A percentile compares a stretch with the other conserved stretches of the same genome.
Conservation (phyloP, 1,139 yeast genomes). For the Lodderomyces theae region DNA sequence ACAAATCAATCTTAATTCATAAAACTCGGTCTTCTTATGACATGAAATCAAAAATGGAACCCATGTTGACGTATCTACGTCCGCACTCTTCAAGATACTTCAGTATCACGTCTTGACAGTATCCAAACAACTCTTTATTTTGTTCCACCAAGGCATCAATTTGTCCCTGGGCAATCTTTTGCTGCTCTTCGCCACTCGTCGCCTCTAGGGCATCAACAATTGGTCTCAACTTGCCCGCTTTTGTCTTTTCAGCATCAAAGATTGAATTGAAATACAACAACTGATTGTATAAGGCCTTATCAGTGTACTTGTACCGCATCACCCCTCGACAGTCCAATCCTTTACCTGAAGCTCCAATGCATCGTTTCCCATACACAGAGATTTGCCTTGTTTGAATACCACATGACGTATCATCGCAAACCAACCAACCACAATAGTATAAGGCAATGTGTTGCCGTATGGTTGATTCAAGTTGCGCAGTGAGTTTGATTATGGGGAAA, state of each 20-base stretch:
- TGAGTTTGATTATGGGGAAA: slow-evolving; percentile 53
- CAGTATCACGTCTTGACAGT: slow-evolving; percentile 60
- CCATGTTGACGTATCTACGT: slow-evolving; percentile 88
- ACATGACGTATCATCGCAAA: slow-evolving; percentile 84
- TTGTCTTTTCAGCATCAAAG: slow-evolving; percentile 82
- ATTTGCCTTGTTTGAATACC: slow-evolving; percentile 79
- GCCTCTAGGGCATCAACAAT: slow-evolving; percentile 27
- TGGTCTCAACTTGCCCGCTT: slow-evolving; percentile 53
- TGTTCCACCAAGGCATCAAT: slow-evolving; percentile 76
- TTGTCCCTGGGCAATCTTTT: slow-evolving; percentile 54
- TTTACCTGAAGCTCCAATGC: slow-evolving; percentile 64
- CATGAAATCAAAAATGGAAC: slow-evolving; percentile 68
- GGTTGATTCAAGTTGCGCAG: slow-evolving; percentile 69
- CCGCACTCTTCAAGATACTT: slow-evolving; percentile 83
- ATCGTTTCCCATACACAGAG: slow-evolving; percentile 84
- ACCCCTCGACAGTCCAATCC: slow-evolving; percentile 79
- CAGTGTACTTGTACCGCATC: slow-evolving; percentile 75
- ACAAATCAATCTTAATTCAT: too few relatives aligned
- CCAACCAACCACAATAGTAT: slow-evolving; percentile 84
- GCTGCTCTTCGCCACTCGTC: slow-evolving; percentile 19
- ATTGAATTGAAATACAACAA: slow-evolving; percentile 73
- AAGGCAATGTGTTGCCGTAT: slow-evolving; percentile 67
- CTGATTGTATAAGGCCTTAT: slow-evolving; percentile 83
- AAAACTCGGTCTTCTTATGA: slow-evolving; percentile 8
- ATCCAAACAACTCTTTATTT: slow-evolving; percentile 62